phyloP scores from a whole-genome alignment of 2,329 filamentous ascomycete species.

The Rutstroemia sp. region DNA sequence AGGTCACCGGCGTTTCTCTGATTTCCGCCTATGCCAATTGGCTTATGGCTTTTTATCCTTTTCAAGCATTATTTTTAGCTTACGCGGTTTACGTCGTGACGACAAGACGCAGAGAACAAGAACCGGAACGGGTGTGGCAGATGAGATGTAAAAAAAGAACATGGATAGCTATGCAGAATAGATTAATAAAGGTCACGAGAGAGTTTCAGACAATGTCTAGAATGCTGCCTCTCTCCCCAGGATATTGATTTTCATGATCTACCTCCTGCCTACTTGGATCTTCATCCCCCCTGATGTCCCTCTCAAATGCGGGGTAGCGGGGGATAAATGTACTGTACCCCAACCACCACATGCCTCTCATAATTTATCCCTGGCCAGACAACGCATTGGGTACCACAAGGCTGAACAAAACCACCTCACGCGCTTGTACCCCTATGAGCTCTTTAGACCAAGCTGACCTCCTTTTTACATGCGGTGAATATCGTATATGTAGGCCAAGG shows the following conservation, averaged over 20 bases:
- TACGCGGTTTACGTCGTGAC: neutral
- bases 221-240: neutral
- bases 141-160: neutral
- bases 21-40: neutral
- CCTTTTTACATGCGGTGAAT: too few species aligned
- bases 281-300: neutral
- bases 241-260: neutral
- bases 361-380: neutral
- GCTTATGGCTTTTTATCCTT: neutral
- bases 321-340: neutral
- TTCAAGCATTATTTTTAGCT: conserved; percentile 2
- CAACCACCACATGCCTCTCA: neutral
- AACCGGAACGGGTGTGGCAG: neutral
- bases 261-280: neutral
- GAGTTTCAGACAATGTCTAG: neutral
- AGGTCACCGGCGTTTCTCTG: too few species aligned
- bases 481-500: too few species aligned
- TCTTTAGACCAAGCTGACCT: too few species aligned
- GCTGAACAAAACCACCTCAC: neutral
- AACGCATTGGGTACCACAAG: neutral
- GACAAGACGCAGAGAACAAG: neutral
- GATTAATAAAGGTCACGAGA: neutral
- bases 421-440: too few species aligned
- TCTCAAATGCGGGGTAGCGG: neutral
- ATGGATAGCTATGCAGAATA: neutral